phyloP scores from a whole-genome alignment of 164 flowering plant species.

The Liquidambar formosana region DNA sequence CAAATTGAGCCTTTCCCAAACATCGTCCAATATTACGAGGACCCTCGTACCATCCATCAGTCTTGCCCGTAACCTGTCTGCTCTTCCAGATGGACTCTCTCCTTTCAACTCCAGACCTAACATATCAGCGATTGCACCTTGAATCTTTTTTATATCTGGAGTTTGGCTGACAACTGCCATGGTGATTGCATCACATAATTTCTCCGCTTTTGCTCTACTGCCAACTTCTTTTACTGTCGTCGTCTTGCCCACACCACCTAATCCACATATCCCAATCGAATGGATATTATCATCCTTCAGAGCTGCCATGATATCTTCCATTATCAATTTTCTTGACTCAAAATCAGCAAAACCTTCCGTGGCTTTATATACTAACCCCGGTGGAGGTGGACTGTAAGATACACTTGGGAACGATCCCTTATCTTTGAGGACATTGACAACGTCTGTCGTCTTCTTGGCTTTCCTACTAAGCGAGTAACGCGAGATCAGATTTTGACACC shows the following conservation, averaged over 20 bases:
- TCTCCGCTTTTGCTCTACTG: neutral
- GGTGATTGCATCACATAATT: conserved; percentile 2
- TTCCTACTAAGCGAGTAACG: too few species aligned
- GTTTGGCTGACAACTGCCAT: conserved; percentile 6
- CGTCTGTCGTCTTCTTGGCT: too few species aligned
- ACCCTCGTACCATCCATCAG: neutral
- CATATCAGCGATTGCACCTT: neutral
- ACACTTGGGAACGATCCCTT: too few species aligned
- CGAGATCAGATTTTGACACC: too few species aligned
- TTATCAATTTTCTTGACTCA: too few species aligned
- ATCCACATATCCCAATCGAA: conserved; percentile 3
- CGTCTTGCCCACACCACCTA: conserved; percentile 12
- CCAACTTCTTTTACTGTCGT: conserved; percentile 1
- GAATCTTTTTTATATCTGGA: conserved; percentile 1
- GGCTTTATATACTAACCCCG: too few species aligned
- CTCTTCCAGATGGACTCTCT: neutral
- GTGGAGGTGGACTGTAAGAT: too few species aligned
- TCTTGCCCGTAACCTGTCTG: neutral
- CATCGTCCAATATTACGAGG: conserved; percentile 14
- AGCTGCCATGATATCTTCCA: conserved; percentile 1
- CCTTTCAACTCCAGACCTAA: neutral
- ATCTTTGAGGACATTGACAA: too few species aligned
- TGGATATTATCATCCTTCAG: neutral
- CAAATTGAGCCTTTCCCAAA: neutral
- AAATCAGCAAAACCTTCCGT: neutral